Conservation (phyloP, 805 yeast genomes). For the Saccharomycopsis sp. region DNA sequence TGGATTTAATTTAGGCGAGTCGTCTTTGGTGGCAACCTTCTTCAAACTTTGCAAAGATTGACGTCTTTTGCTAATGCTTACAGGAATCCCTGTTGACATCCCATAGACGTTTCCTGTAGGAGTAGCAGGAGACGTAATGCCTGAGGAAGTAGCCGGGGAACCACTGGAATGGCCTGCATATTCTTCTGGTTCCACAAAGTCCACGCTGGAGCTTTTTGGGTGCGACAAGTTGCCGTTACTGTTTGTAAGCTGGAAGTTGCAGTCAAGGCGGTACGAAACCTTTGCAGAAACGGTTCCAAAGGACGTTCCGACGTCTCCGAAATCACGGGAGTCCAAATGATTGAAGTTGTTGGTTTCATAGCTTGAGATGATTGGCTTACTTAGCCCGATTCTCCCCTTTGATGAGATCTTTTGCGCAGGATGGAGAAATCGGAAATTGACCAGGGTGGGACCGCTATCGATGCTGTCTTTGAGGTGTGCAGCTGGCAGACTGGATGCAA, state of each 20-base stretch:
- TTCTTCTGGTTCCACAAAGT: background rate
- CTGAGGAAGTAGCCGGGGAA: too few relatives aligned
- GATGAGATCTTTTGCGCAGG: constrained; percentile 13
- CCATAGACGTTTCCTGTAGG: too few relatives aligned
- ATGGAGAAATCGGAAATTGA: constrained; percentile 12
- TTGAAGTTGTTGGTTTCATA: background rate
- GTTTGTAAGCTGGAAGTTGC: constrained; percentile 3
- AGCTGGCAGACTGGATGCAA: constrained; percentile 5
- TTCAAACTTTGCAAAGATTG: background rate
- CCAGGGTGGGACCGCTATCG: background rate
- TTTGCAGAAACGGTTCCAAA: constrained; percentile 1
- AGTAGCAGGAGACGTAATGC: background rate
- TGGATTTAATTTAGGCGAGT: background rate
- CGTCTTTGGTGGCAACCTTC: background rate
- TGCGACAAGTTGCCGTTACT: background rate
- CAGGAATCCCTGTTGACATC: background rate
- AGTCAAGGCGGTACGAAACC: constrained; percentile 12
- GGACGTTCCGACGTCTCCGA: background rate
- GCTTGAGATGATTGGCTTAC: constrained; percentile 8
- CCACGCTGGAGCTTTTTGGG: background rate
- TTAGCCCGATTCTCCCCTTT: constrained; percentile 15
- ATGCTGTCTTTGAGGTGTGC: constrained; percentile 3
- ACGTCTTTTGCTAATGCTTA: background rate
- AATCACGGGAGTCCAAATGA: background rate
- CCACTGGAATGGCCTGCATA: too few relatives aligned